Conservation (phyloP, 2,329 filamentous ascomycete species). For the Trichoderma cornu-damae region DNA sequence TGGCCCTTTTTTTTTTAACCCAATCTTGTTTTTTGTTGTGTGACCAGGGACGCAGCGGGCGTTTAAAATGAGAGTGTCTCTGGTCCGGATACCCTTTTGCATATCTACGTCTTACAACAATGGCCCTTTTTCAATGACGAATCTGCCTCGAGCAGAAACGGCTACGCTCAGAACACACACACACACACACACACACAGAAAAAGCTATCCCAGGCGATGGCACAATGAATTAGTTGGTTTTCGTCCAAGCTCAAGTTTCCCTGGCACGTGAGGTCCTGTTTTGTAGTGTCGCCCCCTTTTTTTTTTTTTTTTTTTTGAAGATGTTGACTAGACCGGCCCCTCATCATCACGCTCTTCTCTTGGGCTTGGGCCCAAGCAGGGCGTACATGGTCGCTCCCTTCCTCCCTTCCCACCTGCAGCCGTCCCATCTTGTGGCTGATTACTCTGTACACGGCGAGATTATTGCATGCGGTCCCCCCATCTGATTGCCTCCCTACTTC, state of each 20-base stretch:
- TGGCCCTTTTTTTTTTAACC: slow-evolving; percentile 1
- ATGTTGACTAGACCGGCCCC: not conserved
- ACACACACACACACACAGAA: slow-evolving; percentile 13
- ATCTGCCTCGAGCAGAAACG: slow-evolving; percentile 21
- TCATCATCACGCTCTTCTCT: not conserved
- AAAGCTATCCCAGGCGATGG: slow-evolving; percentile 14
- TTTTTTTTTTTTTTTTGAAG: too few species aligned
- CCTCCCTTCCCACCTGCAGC: slow-evolving; percentile 9
- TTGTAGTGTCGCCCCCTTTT: not conserved
- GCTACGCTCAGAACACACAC: slow-evolving; percentile 16
- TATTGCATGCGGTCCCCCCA: not conserved
- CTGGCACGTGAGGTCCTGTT: slow-evolving; percentile 1
- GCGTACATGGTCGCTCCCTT: slow-evolving; percentile 6
- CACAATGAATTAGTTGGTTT: slow-evolving; percentile 16
- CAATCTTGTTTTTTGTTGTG: slow-evolving; percentile 16
- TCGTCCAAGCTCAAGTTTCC: slow-evolving; percentile 9
- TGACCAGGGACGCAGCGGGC: slow-evolving; percentile 27
- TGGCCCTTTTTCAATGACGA: slow-evolving; percentile 21
- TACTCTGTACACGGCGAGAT: not conserved
- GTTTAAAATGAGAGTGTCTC: slow-evolving; percentile 29
- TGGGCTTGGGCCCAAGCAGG: slow-evolving; percentile 12
- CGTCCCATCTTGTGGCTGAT: not conserved
- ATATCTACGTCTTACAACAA: slow-evolving; percentile 27
- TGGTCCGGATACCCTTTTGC: slow-evolving; percentile 33
- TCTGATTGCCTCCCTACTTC: slow-evolving; percentile 8